A percentile compares a stretch with the other conserved stretches of the same genome.
Evolutionary conservation across 2,329 filamentous ascomycete genomes (phyloP).

Genomic region (Zalaria obscura): DNA sequence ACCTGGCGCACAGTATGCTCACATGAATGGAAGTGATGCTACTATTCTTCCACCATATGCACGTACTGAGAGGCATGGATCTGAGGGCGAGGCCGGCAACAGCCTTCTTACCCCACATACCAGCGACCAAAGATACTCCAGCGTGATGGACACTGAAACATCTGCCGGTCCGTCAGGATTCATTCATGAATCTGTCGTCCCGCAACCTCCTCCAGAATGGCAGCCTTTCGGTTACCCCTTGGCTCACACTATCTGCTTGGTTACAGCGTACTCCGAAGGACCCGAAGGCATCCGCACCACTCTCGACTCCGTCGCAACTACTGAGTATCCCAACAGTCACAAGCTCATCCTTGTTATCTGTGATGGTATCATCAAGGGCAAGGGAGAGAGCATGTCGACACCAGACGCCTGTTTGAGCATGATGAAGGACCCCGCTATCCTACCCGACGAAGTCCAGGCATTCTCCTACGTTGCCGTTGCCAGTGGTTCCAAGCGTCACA

Average conservation of each 20-base stretch:
- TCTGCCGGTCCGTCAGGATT: conserved; percentile 80
- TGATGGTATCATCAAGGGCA: conserved; percentile 93
- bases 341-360: conserved; percentile 94
- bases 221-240: conserved; percentile 93
- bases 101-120: conserved; percentile 28
- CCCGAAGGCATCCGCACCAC: conserved; percentile 86
- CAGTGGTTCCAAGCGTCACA: conserved; percentile 91
- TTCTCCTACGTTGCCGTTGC: conserved; percentile 96
- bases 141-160: conserved; percentile 40
- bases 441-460: conserved; percentile 67
- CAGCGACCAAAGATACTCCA: conserved; percentile 37
- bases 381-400: conserved; percentile 74
- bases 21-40: conserved; percentile 41
- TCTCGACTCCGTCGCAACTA: conserved; percentile 89
- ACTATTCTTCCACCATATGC: conserved; percentile 34
- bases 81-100: conserved; percentile 20
- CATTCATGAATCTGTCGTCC: conserved; percentile 89
- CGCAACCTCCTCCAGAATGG: conserved; percentile 92
- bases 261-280: conserved; percentile 95
- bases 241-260: conserved; percentile 83
- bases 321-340: conserved; percentile 98
- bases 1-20: conserved; percentile 49
- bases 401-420: conserved; percentile 83
- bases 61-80: conserved; percentile 9
- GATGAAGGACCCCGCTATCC: conserved; percentile 81